A percentile compares a stretch with the other conserved stretches of the same genome.
Conservation (phyloP, 2,329 filamentous ascomycete species). For the Penicillium verrucosum region DNA sequence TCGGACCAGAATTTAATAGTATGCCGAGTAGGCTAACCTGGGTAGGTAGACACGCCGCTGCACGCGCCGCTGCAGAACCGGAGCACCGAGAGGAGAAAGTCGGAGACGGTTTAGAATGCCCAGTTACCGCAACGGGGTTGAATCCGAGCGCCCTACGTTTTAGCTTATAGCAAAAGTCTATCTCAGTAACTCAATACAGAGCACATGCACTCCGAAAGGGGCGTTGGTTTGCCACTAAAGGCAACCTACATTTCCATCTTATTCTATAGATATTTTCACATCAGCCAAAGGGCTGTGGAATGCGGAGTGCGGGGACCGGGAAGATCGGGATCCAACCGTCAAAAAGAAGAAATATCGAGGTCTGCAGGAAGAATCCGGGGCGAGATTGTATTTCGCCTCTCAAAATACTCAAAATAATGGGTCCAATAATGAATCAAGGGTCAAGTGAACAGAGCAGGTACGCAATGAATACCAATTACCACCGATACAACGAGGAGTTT, state of each 20-base stretch:
- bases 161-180: neutral
- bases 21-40: neutral
- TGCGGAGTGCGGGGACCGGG: constrained; percentile 21
- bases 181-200: neutral
- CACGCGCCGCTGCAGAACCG: neutral
- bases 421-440: neutral
- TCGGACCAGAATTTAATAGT: neutral
- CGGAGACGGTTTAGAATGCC: neutral
- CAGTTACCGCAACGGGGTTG: constrained; percentile 1
- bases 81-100: neutral
- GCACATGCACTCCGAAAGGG: neutral
- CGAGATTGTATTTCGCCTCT: neutral
- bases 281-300: neutral
- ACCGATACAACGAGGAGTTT: neutral
- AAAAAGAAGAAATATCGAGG: neutral
- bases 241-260: neutral
- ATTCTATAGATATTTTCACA: neutral
- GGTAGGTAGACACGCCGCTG: neutral
- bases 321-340: constrained; percentile 15
- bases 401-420: neutral
- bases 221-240: neutral
- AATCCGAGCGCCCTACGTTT: neutral
- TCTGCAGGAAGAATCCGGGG: constrained; percentile 7
- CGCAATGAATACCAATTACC: neutral
- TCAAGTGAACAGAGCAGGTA: neutral